Percentiles rank a stretch among this genome's conserved stretches.
These are phyloP conservation scores for Posidonia oceanica DNA, from an alignment of 116 monocot genomes.

Conservation along the genomic window DNA sequence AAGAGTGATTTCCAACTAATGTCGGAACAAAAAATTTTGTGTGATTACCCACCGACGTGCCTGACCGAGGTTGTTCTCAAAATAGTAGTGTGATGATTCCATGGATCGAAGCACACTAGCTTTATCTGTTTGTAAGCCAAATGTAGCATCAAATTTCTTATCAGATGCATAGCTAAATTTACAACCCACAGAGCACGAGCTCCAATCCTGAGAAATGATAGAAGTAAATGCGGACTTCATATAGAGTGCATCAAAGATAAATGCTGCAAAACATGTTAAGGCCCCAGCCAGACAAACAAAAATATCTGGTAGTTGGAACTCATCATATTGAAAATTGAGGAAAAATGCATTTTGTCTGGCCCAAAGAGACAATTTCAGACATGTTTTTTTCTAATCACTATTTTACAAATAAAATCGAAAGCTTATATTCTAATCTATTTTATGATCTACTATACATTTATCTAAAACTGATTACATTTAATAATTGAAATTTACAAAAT, in stretches of 20 bases:
- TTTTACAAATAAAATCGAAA: too few species aligned
- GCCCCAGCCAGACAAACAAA: background rate
- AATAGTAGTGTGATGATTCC: constrained; percentile 93
- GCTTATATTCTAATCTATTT: too few species aligned
- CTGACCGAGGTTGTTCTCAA: constrained; percentile 53
- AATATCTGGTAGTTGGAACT: too few species aligned
- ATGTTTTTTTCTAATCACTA: too few species aligned
- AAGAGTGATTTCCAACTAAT: background rate
- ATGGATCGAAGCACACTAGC: constrained; percentile 64
- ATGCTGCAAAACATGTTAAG: background rate
- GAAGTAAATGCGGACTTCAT: background rate
- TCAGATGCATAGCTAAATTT: constrained; percentile 43
- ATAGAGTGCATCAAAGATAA: background rate
- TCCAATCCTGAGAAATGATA: constrained; percentile 50
- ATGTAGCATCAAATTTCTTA: constrained; percentile 54
- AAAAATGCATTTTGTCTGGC: too few species aligned
- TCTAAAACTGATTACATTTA: too few species aligned
- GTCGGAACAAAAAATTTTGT: background rate
- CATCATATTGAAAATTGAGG: too few species aligned
- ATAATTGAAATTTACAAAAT: too few species aligned
- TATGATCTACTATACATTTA: too few species aligned
- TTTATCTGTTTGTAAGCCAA: constrained; percentile 37
- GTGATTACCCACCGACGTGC: constrained; percentile 96
- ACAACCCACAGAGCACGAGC: constrained; percentile 68
- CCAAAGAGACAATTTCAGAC: too few species aligned